Conservation (phyloP, 2,329 filamentous ascomycete species). For the Pseudogymnoascus sp. region DNA sequence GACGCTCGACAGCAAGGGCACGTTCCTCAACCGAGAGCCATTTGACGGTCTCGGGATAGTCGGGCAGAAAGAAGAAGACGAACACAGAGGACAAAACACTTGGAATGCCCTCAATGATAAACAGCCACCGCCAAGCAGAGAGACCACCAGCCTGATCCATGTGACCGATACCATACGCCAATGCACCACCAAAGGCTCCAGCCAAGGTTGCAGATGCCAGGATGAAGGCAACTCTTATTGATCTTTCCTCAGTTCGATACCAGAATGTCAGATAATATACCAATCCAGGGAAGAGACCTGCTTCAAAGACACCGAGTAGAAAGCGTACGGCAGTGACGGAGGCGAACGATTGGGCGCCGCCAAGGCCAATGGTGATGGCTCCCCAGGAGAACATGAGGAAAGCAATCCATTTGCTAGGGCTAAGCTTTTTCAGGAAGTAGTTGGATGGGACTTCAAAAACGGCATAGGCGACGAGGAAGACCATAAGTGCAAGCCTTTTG, state of each 20-base stretch:
- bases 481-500: constrained; percentile 36
- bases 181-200: constrained; percentile 27
- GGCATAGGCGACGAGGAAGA: constrained; percentile 42
- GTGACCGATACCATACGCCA: constrained; percentile 26
- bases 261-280: constrained; percentile 29
- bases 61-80: constrained; percentile 40
- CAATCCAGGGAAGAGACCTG: constrained; percentile 35
- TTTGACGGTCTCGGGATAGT: constrained; percentile 41
- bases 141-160: constrained; percentile 24
- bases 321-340: constrained; percentile 40
- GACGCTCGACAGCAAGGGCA: constrained; percentile 33
- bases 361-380: background rate
- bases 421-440: constrained; percentile 41
- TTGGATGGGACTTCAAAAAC: constrained; percentile 45
- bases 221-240: constrained; percentile 26
- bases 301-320: constrained; percentile 43
- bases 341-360: constrained; percentile 33
- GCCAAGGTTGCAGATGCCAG: constrained; percentile 25
- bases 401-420: constrained; percentile 34
- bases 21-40: constrained; percentile 41
- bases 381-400: constrained; percentile 1
- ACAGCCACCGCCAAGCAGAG: constrained; percentile 26
- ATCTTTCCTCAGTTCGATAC: constrained; percentile 25
- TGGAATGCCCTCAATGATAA: constrained; percentile 23
- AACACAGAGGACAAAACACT: constrained; percentile 31